Percentiles rank a stretch among this genome's conserved stretches.
Evolutionary conservation across 768 basidiomycete species (phyloP).

Genomic region (Rhizopogon rudus): DNA sequence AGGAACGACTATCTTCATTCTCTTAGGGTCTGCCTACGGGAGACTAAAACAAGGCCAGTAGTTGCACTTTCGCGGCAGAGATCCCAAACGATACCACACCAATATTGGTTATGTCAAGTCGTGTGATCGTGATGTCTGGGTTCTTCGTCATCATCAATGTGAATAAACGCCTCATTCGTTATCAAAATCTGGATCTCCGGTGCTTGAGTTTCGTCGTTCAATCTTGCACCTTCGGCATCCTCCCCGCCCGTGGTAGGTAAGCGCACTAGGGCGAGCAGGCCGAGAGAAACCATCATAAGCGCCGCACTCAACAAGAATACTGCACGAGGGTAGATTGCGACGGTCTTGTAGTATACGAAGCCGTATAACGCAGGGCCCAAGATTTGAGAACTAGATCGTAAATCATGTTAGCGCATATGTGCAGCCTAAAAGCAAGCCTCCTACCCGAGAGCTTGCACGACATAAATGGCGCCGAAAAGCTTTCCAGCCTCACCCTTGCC

Average conservation of each 20-base stretch:
- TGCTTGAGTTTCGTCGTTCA: background rate
- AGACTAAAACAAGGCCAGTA: no score
- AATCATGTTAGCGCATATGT: background rate
- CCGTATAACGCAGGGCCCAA: constrained; percentile 73
- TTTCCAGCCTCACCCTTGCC: constrained; percentile 57
- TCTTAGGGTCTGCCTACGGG: no score
- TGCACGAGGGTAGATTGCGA: constrained; percentile 59
- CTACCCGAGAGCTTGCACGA: constrained; percentile 64
- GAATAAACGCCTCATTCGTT: background rate
- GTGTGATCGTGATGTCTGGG: background rate
- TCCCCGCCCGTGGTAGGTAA: constrained; percentile 20
- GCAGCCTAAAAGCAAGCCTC: constrained; percentile 8
- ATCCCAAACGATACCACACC: no score
- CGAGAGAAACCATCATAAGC: constrained; percentile 36
- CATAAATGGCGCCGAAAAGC: constrained; percentile 78
- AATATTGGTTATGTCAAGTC: background rate
- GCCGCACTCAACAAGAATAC: constrained; percentile 59
- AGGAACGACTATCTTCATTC: no score
- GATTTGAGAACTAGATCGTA: constrained; percentile 49
- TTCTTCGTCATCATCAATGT: no score
- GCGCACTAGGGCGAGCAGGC: constrained; percentile 44
- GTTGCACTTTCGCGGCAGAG: no score
- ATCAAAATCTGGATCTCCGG: background rate
- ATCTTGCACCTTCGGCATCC: background rate
- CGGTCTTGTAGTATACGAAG: constrained; percentile 66